These are phyloP conservation scores for Monascus purpureus DNA, from an alignment of 495 filamentous ascomycete genomes.

Conservation along the genomic window DNA sequence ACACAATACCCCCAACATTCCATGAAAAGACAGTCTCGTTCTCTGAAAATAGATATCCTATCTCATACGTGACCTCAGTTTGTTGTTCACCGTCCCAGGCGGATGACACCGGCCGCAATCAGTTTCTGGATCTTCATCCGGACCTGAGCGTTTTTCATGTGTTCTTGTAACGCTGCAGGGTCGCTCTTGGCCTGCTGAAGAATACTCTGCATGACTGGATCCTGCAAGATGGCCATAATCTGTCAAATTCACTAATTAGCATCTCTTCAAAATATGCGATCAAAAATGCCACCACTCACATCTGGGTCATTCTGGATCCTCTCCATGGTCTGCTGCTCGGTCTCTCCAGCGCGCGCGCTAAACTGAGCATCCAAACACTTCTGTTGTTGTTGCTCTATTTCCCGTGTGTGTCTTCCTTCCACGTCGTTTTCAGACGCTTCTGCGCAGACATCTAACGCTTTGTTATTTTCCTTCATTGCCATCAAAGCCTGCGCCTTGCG, in stretches of 20 bases:
- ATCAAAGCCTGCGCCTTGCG: conserved; percentile 87
- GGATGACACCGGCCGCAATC: conserved; percentile 82
- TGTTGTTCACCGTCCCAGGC: conserved; percentile 61
- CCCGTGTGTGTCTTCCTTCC: conserved; percentile 59
- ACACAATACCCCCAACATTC: too few species aligned
- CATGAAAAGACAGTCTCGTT: too few species aligned
- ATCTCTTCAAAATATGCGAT: background rate
- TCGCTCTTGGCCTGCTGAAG: conserved; percentile 91
- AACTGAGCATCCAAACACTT: conserved; percentile 92
- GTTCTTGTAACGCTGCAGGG: conserved; percentile 80
- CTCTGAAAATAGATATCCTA: too few species aligned
- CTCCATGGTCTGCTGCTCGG: conserved; percentile 90
- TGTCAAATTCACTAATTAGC: conserved; percentile 26
- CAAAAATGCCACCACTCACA: conserved; percentile 49
- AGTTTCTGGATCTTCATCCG: conserved; percentile 81
- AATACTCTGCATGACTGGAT: conserved; percentile 96
- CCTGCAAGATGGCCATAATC: conserved; percentile 83
- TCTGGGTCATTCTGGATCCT: conserved; percentile 86
- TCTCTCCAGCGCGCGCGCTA: conserved; percentile 78
- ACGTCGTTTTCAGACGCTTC: conserved; percentile 68
- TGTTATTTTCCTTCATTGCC: conserved; percentile 95
- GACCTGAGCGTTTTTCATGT: conserved; percentile 86
- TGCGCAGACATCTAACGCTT: conserved; percentile 76
- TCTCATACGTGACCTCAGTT: too few species aligned
- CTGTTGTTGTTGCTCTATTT: conserved; percentile 89